Conservation (phyloP, 805 yeast genomes). For the Candida lessepsii region DNA sequence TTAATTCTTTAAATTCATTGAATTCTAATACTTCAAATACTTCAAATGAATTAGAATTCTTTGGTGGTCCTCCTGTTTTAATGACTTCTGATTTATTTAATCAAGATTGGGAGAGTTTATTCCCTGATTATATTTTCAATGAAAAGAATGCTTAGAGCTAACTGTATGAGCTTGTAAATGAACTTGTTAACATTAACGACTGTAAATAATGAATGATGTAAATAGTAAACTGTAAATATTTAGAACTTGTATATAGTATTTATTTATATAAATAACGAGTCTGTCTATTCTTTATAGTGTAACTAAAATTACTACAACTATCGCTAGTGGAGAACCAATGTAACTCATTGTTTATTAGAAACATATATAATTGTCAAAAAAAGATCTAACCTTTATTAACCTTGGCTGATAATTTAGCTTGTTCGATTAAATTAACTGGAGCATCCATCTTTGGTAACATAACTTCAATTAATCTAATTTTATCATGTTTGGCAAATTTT, state of each 20-base stretch:
- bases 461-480: constrained; percentile 35
- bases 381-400: constrained; percentile 16
- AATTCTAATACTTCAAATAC: neutral
- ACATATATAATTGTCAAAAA: neutral
- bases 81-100: constrained; percentile 49
- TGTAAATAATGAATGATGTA: too few species aligned
- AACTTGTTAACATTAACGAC: too few species aligned
- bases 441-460: constrained; percentile 39
- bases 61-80: constrained; percentile 53
- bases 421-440: constrained; percentile 35
- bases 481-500: constrained; percentile 28
- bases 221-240: constrained; percentile 1
- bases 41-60: constrained; percentile 28
- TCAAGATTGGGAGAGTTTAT: constrained; percentile 50
- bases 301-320: too few species aligned
- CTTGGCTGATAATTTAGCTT: constrained; percentile 32
- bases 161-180: neutral
- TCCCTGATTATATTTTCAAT: constrained; percentile 45
- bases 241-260: too few species aligned
- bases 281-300: too few species aligned
- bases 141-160: constrained; percentile 13
- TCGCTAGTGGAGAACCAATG: too few species aligned
- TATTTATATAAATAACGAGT: too few species aligned
- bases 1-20: constrained; percentile 1
- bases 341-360: too few species aligned